Base-by-base conservation (phyloP, 2,329 filamentous ascomycete genomes). In the Fusarium temperatum region DNA sequence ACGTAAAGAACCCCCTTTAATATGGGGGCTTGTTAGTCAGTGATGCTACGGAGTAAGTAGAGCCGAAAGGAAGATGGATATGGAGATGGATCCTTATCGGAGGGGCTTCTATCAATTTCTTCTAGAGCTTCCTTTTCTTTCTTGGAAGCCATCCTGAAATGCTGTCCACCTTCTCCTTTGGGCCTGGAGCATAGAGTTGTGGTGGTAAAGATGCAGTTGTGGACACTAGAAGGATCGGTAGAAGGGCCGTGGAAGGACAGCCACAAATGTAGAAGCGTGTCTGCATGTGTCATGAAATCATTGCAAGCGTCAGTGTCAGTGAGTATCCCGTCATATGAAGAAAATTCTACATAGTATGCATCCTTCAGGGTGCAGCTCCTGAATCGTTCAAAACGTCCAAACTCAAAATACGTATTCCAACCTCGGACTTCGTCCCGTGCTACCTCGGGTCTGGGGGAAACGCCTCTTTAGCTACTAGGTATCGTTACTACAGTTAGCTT, bases 101-200 rank as follows among this genome's bases (percentile, higher is more conserved):
- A 63, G 47, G 62, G 54, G 58, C 63, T 72, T 72, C 60, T 61
- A 48, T 70, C 55, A 45, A 35, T n/a, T 30, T 15, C 50, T 64
- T 74, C 71, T 45, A 72, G 56, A 74, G 70, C 71, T 68, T 74
- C 67, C 66, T 64, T 71, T 66, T 58, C 58, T 39, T 74, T 57
- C 62, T 54, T 59, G 45, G 58, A 66, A 54, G 50, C 41, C 50
- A 50, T 45, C 45, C 36, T 73, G 47, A 51, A 41, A 51, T 74
- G 71, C 41, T 71, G 62, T 30, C 50, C 70, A 74, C 71, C 71
- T 74, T 74, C 71, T 74, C 41, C 24, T 72, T 74, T 56, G 20
- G 59, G 71, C 17, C 30, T 73, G 70, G 60, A 54, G 24, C 32
- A 15, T 35, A 17, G 38, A 65, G 22, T 26, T 36, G 39, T 41